These are phyloP conservation scores for Aspergillus latus DNA, from an alignment of 2,329 filamentous ascomycete genomes.

Conservation along the genomic window DNA sequence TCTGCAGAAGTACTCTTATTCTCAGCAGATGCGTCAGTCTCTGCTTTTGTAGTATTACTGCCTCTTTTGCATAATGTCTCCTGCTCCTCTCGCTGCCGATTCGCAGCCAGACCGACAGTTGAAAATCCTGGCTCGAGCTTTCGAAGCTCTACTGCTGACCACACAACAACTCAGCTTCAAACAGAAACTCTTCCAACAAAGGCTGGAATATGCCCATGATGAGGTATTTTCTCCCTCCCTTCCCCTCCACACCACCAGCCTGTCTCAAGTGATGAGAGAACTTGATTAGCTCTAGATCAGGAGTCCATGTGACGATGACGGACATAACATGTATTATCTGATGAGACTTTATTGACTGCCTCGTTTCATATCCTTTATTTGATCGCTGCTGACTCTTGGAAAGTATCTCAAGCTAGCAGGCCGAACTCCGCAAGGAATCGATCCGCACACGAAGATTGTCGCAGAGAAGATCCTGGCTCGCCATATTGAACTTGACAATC, in stretches of 20 bases:
- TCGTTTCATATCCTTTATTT: conserved; percentile 16
- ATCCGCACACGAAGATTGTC: conserved; percentile 31
- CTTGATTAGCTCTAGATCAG: conserved; percentile 80
- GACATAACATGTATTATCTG: conserved; percentile 60
- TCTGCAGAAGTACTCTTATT: conserved; percentile 24
- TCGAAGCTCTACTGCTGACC: conserved; percentile 45
- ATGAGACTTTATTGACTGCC: conserved; percentile 37
- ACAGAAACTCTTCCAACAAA: conserved; percentile 40
- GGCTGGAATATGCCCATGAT: conserved; percentile 40
- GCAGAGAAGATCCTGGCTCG: conserved; percentile 33
- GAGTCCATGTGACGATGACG: conserved; percentile 65
- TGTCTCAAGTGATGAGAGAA: conserved; percentile 52
- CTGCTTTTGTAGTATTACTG: conserved; percentile 25
- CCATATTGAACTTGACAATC: conserved; percentile 31
- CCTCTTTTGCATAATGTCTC: conserved; percentile 32
- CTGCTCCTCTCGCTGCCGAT: conserved; percentile 30
- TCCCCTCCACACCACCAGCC: neutral
- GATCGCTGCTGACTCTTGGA: conserved; percentile 29
- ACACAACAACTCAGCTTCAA: conserved; percentile 40
- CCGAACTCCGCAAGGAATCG: conserved; percentile 31
- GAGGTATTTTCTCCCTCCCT: conserved; percentile 34
- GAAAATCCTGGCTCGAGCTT: conserved; percentile 39
- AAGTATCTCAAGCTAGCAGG: conserved; percentile 39
- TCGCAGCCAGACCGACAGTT: conserved; percentile 38
- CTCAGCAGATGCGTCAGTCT: conserved; percentile 24